Conservation (phyloP, 139 green algal species). For the Limnomonas spitsbergensis region DNA sequence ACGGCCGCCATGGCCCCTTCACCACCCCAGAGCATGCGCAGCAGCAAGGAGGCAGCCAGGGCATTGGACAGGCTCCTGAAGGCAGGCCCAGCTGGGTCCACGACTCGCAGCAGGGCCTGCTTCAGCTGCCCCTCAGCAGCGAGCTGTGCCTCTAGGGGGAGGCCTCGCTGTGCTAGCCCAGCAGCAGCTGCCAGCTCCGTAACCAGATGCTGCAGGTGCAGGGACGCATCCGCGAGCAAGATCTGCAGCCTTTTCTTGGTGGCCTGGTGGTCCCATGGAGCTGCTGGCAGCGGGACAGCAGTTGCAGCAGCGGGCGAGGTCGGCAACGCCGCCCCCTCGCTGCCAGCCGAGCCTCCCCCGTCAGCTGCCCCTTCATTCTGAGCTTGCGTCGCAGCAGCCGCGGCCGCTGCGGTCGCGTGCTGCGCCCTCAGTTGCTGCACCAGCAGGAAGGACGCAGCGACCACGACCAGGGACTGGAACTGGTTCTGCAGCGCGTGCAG, state of each 20-base stretch:
- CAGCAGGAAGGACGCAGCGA: conserved; percentile 53
- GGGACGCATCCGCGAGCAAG: conserved; percentile 7
- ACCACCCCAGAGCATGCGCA: not conserved
- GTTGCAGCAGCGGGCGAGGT: not conserved
- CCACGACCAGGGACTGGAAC: conserved; percentile 73
- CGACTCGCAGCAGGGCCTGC: conserved; percentile 23
- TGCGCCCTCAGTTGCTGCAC: conserved; percentile 28
- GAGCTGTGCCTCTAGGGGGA: not conserved
- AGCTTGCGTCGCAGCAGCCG: not conserved
- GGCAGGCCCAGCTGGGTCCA: conserved; percentile 9
- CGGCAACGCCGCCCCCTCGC: not conserved
- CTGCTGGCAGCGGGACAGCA: not conserved
- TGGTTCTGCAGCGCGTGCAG: conserved; percentile 67
- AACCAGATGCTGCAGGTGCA: conserved; percentile 1
- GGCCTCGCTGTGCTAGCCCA: not conserved
- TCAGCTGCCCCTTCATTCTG: not conserved
- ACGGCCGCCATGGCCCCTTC: not conserved
- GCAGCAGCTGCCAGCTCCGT: conserved; percentile 1
- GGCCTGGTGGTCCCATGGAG: not conserved
- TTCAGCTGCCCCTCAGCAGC: conserved; percentile 1
- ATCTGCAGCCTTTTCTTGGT: conserved; percentile 9
- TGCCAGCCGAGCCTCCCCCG: not conserved
- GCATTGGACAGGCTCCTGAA: conserved; percentile 2
- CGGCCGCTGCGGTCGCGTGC: not conserved
- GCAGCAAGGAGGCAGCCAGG: conserved; percentile 31